These are phyloP conservation scores for Septoria linicola DNA, from an alignment of 2,329 filamentous ascomycete species.

Conservation along the genomic window DNA sequence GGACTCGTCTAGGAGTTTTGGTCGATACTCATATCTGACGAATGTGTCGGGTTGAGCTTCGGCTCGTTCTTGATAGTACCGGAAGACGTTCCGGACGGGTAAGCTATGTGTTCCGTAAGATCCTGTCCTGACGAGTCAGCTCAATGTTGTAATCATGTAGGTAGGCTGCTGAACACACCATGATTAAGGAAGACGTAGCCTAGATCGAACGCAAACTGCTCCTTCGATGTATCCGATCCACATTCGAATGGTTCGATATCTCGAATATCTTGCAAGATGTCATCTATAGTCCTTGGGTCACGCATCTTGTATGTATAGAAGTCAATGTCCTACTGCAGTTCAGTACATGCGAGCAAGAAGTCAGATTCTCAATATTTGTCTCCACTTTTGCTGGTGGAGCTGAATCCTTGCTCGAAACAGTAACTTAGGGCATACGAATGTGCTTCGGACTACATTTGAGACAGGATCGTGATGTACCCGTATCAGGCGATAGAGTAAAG, in stretches of 20 bases:
- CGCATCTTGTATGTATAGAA: constrained; percentile 66
- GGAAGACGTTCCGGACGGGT: constrained; percentile 60
- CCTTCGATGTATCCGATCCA: constrained; percentile 2
- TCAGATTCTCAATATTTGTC: too few relatives aligned
- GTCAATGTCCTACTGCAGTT: constrained; percentile 95
- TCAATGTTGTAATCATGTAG: not conserved
- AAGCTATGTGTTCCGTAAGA: constrained; percentile 77
- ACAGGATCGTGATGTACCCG: too few relatives aligned
- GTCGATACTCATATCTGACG: constrained; percentile 65
- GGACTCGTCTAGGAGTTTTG: constrained; percentile 61
- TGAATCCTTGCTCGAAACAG: not conserved
- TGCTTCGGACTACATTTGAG: not conserved
- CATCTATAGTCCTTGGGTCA: not conserved
- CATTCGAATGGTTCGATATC: not conserved
- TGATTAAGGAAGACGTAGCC: constrained; percentile 10
- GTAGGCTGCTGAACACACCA: not conserved
- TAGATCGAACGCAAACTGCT: constrained; percentile 4
- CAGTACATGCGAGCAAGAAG: too few relatives aligned
- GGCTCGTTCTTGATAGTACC: constrained; percentile 62
- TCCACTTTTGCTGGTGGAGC: not conserved
- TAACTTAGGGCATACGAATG: not conserved
- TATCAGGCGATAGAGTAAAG: too few relatives aligned
- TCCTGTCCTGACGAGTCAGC: constrained; percentile 46
- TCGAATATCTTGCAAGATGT: not conserved
- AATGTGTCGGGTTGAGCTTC: constrained; percentile 74